These are phyloP conservation scores for Beauveria varroae DNA, from an alignment of 2,329 filamentous ascomycete species.

Conservation along the genomic window DNA sequence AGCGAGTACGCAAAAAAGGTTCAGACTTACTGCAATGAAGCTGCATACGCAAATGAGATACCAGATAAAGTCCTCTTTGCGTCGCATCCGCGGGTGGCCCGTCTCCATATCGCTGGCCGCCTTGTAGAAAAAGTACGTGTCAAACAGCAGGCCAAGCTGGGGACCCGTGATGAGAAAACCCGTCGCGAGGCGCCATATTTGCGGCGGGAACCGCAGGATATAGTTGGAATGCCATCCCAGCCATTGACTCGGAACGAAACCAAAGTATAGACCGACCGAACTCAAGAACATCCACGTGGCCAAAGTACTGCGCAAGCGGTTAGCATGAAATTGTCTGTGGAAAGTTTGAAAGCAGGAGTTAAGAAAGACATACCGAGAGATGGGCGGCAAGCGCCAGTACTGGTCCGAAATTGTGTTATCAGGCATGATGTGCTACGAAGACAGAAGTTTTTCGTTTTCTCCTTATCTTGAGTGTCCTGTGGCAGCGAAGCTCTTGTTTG, in stretches of 20 bases:
- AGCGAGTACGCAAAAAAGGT: conserved; percentile 16
- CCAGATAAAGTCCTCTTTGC: conserved; percentile 71
- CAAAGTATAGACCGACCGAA: conserved; percentile 51
- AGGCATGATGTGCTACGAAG: conserved; percentile 11
- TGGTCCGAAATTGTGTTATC: conserved; percentile 19
- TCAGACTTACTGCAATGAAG: conserved; percentile 67
- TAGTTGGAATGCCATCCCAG: conserved; percentile 45
- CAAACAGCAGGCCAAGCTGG: conserved; percentile 51
- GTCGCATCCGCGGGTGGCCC: conserved; percentile 61
- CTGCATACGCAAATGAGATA: conserved; percentile 68
- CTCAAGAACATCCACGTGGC: conserved; percentile 27
- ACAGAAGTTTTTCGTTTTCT: conserved; percentile 8
- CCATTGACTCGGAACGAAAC: conserved; percentile 41
- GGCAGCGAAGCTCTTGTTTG: background rate
- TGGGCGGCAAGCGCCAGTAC: conserved; percentile 33
- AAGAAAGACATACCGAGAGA: conserved; percentile 31
- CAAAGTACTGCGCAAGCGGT: conserved; percentile 10
- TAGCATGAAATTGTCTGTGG: conserved; percentile 4
- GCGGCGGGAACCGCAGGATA: conserved; percentile 43
- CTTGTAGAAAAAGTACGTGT: conserved; percentile 69
- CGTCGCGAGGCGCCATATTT: conserved; percentile 36
- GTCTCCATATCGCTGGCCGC: conserved; percentile 70
- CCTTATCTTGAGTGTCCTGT: background rate
- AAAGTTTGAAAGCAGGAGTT: background rate
- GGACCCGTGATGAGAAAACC: conserved; percentile 34